Base-by-base conservation (phyloP, 2,329 filamentous ascomycete genomes). In the Lasiodiplodia citricola region DNA sequence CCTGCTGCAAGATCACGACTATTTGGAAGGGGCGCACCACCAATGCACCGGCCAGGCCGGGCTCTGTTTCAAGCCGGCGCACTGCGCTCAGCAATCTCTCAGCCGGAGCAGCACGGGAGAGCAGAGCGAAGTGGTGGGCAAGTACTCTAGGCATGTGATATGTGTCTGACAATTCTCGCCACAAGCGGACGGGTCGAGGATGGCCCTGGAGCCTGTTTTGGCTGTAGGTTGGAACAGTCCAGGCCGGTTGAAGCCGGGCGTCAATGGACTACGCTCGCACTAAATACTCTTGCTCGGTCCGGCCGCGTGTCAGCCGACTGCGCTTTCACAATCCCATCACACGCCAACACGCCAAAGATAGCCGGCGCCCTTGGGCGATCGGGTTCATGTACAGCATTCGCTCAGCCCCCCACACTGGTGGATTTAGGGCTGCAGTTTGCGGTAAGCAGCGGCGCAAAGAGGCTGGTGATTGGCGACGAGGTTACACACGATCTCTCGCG, bases 321-420 rank as follows among this genome's bases (percentile, higher is more conserved):
- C n/a, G 60, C 60, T 37, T 51, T 64, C 60, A 64, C 60, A 54
- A 52, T 64, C 60, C 60, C 60, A 64, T 64, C 60, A 64, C 60
- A 64, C 60, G 60, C 28, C 25, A 35, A 41, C 8, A 23, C 41
- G 41, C 58, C 28, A 25, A 35, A 56, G 23, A 56, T 41, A 58
- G 35, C 14, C 38, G 56, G 54, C 54, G 16, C 10, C 31, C 28
- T n/a, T 37, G 31, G 31, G 31, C 55, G 55, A 50, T 44, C 10
- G 41, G 5, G 60, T 38, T 51, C 41, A 52, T 52, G 60, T 25
- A 52, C 31, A 52, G 44, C 60, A 52, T 38, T n/a, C 37, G 47
- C 31, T 28, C 58, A 63, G 58, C 41, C 58, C 38, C 58, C 60
- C 44, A 64, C 44, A 51, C 44, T 6, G 31, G 18, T 47, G 60